phyloP scores from a whole-genome alignment of 768 basidiomycete species.

The Lentinula raphanica region DNA sequence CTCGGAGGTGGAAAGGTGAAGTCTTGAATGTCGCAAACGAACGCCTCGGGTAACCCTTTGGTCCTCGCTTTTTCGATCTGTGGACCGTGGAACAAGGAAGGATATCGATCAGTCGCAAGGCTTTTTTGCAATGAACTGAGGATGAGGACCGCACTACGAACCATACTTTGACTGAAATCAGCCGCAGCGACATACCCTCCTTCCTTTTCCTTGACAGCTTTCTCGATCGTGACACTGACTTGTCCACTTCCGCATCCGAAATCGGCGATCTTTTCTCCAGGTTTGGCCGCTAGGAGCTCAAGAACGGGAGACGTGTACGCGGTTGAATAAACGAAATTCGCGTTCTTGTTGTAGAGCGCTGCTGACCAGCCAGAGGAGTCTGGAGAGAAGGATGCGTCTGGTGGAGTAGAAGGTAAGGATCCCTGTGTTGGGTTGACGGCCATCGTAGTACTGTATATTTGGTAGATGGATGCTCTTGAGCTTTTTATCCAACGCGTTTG shows the following conservation, averaged over 20 bases:
- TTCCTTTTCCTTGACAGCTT: conserved; percentile 38
- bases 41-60: conserved; percentile 41
- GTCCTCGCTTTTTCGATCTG: conserved; percentile 51
- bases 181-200: conserved; percentile 61
- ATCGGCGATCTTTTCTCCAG: conserved; percentile 69
- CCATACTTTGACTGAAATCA: conserved; percentile 73
- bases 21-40: conserved; percentile 52
- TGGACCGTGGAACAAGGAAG: not conserved
- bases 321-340: conserved; percentile 49
- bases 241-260: conserved; percentile 85
- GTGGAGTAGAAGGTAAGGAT: not conserved
- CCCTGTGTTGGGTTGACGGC: no score
- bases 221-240: conserved; percentile 54
- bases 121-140: no score
- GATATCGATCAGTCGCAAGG: not conserved
- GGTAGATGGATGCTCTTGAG: no score
- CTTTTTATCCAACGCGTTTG: no score
- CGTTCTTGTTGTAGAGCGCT: conserved; percentile 40
- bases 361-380: conserved; percentile 28
- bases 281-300: conserved; percentile 51
- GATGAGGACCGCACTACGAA: no score
- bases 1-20: conserved; percentile 28
- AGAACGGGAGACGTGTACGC: conserved; percentile 50
- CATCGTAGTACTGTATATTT: no score
- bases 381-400: not conserved